Conservation (phyloP, 2,329 filamentous ascomycete species). For the Chaetomiaceae sp. region DNA sequence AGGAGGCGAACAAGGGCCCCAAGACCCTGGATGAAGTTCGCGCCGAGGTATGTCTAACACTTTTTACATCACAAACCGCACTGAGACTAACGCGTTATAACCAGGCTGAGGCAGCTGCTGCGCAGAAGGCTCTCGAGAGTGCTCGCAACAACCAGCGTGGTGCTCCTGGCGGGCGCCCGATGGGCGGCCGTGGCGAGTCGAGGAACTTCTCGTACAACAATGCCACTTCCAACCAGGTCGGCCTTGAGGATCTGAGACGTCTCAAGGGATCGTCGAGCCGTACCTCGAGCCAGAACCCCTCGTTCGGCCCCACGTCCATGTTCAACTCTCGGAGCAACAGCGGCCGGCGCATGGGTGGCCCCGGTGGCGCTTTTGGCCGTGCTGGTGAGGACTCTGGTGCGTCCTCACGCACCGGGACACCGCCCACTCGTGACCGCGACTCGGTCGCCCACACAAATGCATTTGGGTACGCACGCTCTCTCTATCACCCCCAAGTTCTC, state of each 20-base stretch:
- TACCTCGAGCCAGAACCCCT: slow-evolving; percentile 56
- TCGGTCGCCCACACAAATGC: slow-evolving; percentile 72
- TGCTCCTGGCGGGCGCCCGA: slow-evolving; percentile 61
- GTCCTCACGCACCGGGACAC: slow-evolving; percentile 86
- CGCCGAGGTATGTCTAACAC: slow-evolving; percentile 55
- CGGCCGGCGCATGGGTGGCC: slow-evolving; percentile 68
- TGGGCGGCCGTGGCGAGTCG: slow-evolving; percentile 70
- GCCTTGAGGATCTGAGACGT: slow-evolving; percentile 84
- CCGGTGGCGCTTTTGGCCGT: slow-evolving; percentile 66
- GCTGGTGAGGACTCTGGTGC: slow-evolving; percentile 78
- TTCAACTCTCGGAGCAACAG: slow-evolving; percentile 89
- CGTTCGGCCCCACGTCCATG: slow-evolving; percentile 79
- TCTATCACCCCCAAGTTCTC: neutral
- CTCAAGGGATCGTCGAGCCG: slow-evolving; percentile 62
- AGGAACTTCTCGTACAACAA: slow-evolving; percentile 77
- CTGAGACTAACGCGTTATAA: slow-evolving; percentile 24
- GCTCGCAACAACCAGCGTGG: slow-evolving; percentile 58
- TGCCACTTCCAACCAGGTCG: slow-evolving; percentile 77
- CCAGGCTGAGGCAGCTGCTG: slow-evolving; percentile 66
- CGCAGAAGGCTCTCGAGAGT: slow-evolving; percentile 74
- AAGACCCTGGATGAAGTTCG: slow-evolving; percentile 95
- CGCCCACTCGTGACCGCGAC: slow-evolving; percentile 53
- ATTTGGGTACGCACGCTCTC: slow-evolving; percentile 80
- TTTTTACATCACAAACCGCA: neutral
- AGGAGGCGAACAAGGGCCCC: slow-evolving; percentile 87